Evolutionary conservation across 805 yeast genomes (phyloP).

Genomic region (Kockiozyma suomiensis): DNA sequence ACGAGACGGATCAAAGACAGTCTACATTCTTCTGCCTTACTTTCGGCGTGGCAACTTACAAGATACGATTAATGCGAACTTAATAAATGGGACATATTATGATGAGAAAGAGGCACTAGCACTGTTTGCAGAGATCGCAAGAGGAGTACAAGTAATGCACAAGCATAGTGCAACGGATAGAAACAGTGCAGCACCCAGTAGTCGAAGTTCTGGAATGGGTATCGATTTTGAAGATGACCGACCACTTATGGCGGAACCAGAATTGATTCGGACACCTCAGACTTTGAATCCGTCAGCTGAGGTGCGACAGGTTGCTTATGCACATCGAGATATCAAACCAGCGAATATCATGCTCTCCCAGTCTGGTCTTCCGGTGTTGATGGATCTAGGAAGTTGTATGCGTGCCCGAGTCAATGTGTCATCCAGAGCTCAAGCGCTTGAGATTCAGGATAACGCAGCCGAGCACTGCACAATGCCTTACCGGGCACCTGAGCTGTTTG

Average conservation of each 20-base stretch:
- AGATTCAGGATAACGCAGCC: conserved; percentile 76
- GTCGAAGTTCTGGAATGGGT: conserved; percentile 2
- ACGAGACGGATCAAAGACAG: conserved; percentile 73
- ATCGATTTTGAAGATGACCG: conserved; percentile 33
- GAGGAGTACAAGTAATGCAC: conserved; percentile 79
- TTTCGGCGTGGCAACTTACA: conserved; percentile 69
- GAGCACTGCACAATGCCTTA: conserved; percentile 86
- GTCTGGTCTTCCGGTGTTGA: conserved; percentile 74
- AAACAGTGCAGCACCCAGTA: neutral
- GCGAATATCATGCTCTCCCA: conserved; percentile 81
- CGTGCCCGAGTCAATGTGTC: conserved; percentile 59
- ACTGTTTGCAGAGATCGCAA: conserved; percentile 66
- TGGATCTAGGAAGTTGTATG: conserved; percentile 81
- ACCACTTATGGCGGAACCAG: conserved; percentile 47
- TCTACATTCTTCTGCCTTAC: conserved; percentile 78
- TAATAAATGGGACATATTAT: conserved; percentile 56
- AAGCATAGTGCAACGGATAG: conserved; percentile 47
- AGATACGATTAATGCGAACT: conserved; percentile 69
- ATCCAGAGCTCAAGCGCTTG: conserved; percentile 69
- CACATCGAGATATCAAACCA: conserved; percentile 88
- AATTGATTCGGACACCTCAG: neutral
- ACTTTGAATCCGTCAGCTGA: conserved; percentile 18
- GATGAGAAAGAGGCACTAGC: conserved; percentile 66
- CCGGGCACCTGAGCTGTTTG: conserved; percentile 87
- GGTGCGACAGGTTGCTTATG: conserved; percentile 63